These are phyloP conservation scores for Wickerhamomyces sydowiorum DNA, from an alignment of 805 yeast species.

Conservation along the genomic window DNA sequence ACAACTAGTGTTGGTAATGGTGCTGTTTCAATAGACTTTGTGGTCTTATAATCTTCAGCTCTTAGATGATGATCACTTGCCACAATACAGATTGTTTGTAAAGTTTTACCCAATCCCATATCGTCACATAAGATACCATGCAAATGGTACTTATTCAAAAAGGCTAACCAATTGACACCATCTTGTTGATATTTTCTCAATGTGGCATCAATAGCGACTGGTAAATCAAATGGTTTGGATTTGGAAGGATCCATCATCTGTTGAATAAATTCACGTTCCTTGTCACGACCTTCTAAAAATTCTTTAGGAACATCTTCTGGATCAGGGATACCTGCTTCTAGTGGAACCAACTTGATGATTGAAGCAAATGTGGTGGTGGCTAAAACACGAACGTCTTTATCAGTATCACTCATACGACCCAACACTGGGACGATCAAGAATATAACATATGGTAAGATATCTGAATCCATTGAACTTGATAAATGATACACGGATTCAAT, in stretches of 20 bases:
- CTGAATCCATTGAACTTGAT: conserved; percentile 78
- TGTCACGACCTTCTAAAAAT: conserved; percentile 80
- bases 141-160: conserved; percentile 86
- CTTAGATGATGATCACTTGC: conserved; percentile 93
- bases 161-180: conserved; percentile 97
- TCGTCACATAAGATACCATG: conserved; percentile 99
- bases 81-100: conserved; percentile 94
- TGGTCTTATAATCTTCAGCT: conserved; percentile 55
- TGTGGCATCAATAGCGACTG: conserved; percentile 89
- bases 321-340: conserved; percentile 96
- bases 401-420: conserved; percentile 97
- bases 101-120: conserved; percentile 98
- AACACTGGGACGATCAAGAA: conserved; percentile 93
- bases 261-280: conserved; percentile 88
- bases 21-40: conserved; percentile 60
- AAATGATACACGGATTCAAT: conserved; percentile 87
- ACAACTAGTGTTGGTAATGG: conserved; percentile 79
- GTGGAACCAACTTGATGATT: conserved; percentile 89
- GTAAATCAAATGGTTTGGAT: conserved; percentile 80
- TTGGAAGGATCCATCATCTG: conserved; percentile 98
- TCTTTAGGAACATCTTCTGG: conserved; percentile 87
- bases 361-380: conserved; percentile 97
- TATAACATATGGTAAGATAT: conserved; percentile 88
- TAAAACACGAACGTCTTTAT: conserved; percentile 77
- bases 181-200: conserved; percentile 95